phyloP scores from a whole-genome alignment of 2,329 filamentous ascomycete species.

The Colletotrichum gloeosporioides region DNA sequence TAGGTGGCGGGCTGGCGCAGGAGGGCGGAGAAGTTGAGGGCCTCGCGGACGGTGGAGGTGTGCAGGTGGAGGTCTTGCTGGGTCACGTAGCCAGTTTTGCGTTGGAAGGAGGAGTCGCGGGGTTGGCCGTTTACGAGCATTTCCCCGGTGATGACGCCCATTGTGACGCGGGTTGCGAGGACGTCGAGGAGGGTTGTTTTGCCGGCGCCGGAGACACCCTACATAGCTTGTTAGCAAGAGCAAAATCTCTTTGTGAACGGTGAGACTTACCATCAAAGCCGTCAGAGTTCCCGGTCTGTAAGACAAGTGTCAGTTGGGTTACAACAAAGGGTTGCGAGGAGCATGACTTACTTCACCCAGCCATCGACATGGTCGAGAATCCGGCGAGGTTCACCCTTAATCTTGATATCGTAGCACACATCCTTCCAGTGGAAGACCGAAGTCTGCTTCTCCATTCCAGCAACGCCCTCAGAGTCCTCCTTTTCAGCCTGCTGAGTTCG shows the following conservation, averaged over 20 bases:
- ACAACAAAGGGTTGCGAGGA: not conserved
- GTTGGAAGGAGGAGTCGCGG: constrained; percentile 71
- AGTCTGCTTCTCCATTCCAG: constrained; percentile 50
- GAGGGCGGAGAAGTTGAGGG: constrained; percentile 69
- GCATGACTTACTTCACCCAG: constrained; percentile 57
- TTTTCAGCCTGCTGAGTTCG: not conserved
- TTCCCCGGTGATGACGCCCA: constrained; percentile 74
- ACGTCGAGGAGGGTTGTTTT: constrained; percentile 80
- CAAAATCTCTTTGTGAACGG: constrained; percentile 42
- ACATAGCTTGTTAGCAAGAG: constrained; percentile 27
- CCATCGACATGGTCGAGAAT: constrained; percentile 76
- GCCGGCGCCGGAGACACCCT: constrained; percentile 71
- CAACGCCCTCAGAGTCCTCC: not conserved
- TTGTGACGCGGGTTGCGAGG: constrained; percentile 75
- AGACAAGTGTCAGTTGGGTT: not conserved
- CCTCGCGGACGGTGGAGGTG: constrained; percentile 72
- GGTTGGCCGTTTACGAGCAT: constrained; percentile 72
- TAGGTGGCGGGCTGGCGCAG: constrained; percentile 69
- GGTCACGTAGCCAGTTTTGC: constrained; percentile 74
- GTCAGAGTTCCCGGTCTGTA: constrained; percentile 73
- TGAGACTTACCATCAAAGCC: constrained; percentile 62
- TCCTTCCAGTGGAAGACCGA: constrained; percentile 76
- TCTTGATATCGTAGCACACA: constrained; percentile 77
- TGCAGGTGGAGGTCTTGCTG: constrained; percentile 74
- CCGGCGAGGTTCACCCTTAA: constrained; percentile 67